Evolutionary conservation across 768 basidiomycete genomes (phyloP), one percentile per base, ranked within the genome.

Genomic region (Lactifluus echinatus): DNA sequence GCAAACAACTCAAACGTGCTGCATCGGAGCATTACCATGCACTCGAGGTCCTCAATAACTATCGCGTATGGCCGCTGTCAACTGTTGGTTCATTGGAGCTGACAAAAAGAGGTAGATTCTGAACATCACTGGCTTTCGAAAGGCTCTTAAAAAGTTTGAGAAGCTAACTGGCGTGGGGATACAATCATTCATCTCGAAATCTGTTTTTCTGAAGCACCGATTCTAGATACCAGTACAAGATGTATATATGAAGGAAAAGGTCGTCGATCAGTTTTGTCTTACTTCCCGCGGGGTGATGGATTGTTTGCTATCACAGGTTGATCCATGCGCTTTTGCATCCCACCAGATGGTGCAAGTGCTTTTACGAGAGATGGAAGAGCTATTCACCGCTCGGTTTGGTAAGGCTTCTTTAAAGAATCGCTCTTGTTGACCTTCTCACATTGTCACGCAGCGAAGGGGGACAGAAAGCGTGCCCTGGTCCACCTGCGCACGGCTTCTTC

Each of bases 101-200:
- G 53, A 58, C 24, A 59, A 39, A 6, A 45, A 14, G 37, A n/a
- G 44, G 28, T 61, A 91, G 85, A 82, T 87, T 44, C 71, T 97
- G 39, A 98, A 99, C 68, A 70, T 93, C 10, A 89, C 90, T 1
- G 96, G 95, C 1, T 93, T 96, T 68, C 77, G 88, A 26, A 93
- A 93, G 67, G 84, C 84, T 0, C 67, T 93, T 55, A 92, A 87
- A 71, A 93, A 92, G 68, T 93, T 89, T 60, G 87, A 87, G 66
- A 93, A 90, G 67, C 71, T 79, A 4, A 86, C 91, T 14, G 82
- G 78, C 69, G 85, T 15, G 82, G 77, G 69, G 84, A n/a, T 87
- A 64, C 8, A 67, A 58, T 15, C 8, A 33, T 31, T 19, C 42
- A 8, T 17, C 45, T 55, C 26, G 2, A 6, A 28, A 31, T 44